Evolutionary conservation across 306 rosid genomes (phyloP), one percentile per base, ranked within the genome.

Genomic region (Medicago ruthenica): DNA sequence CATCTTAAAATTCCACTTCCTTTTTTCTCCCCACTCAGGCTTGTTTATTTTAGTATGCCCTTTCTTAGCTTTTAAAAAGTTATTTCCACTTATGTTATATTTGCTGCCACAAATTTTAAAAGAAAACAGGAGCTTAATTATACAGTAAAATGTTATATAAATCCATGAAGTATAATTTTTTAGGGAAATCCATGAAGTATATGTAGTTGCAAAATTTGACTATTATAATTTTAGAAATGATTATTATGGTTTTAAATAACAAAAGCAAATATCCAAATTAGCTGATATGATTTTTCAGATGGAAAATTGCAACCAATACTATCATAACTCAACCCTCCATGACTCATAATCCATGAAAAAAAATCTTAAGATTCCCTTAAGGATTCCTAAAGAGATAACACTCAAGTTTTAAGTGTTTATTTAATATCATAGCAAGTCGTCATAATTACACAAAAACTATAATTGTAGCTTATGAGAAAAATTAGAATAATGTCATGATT

Each of bases 1-100:
- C 73, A 41, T 37, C 67, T 41, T 39, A 36, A 71, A 73, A 39
- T 31, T 37, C 70, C 59, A 69, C 44, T 51, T 69, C 48, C 70
- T 57, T 50, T 55, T 34, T 18, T 15, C 61, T 27, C 48, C 22
- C 40, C 80, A 59, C 65, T 13, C 24, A 61, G 64, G 4, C 70
- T 73, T 60, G 62, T 58, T 58, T 11, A 27, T 24, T 24, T 60
- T 60, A 60, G 66, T 15, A 24, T 70, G 7, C 50, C 34, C 78
- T 60, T 41, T 20, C 17, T 53, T 78, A 53, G 44, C 70, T 78
- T 83, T 74, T 18, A 1, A 22, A 63, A 81, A 70, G 69, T 42
- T 53, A 8, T 14, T 60, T 12, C 20, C 55, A 48, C 44, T 75
- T 69, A 51, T 51, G 54, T 58, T 51, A 20, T 53, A 27, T 37